phyloP scores from a whole-genome alignment of 108 stramenopile genomes.

The Fragilaria crotonensis region DNA sequence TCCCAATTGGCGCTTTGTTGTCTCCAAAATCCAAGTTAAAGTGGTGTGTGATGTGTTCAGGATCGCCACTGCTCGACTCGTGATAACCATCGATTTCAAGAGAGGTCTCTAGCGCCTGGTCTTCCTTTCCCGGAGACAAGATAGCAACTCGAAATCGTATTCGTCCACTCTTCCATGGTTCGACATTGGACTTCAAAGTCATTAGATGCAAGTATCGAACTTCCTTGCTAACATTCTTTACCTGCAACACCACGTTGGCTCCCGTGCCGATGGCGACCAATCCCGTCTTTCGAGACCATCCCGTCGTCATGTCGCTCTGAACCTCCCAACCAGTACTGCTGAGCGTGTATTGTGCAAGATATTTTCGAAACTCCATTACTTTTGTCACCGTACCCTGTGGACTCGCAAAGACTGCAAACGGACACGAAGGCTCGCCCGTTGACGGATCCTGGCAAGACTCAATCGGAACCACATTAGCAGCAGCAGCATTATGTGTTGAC shows the following conservation, averaged over 20 bases:
- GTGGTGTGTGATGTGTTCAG: slow-evolving; percentile 5
- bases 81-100: slow-evolving; percentile 8
- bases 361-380: background rate
- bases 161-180: background rate
- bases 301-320: slow-evolving; percentile 8
- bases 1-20: slow-evolving; percentile 5
- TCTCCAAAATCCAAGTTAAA: slow-evolving; percentile 9
- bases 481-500: background rate
- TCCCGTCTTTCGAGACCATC: slow-evolving; percentile 6
- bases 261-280: slow-evolving; percentile 5
- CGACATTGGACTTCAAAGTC: slow-evolving; percentile 4
- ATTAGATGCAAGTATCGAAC: slow-evolving; percentile 8
- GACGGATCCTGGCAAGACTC: background rate
- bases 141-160: slow-evolving; percentile 2
- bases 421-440: background rate
- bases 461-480: background rate
- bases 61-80: too few species aligned
- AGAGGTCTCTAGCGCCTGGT: slow-evolving; percentile 2
- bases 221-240: background rate
- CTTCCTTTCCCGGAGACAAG: background rate
- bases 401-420: slow-evolving; percentile 9
- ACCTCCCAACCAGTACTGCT: slow-evolving; percentile 9
- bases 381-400: slow-evolving; percentile 7
- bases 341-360: background rate
- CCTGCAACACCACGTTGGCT: slow-evolving; percentile 1